phyloP scores from a whole-genome alignment of 208 protist genomes.

The Kentomonas sorsogonicus region DNA sequence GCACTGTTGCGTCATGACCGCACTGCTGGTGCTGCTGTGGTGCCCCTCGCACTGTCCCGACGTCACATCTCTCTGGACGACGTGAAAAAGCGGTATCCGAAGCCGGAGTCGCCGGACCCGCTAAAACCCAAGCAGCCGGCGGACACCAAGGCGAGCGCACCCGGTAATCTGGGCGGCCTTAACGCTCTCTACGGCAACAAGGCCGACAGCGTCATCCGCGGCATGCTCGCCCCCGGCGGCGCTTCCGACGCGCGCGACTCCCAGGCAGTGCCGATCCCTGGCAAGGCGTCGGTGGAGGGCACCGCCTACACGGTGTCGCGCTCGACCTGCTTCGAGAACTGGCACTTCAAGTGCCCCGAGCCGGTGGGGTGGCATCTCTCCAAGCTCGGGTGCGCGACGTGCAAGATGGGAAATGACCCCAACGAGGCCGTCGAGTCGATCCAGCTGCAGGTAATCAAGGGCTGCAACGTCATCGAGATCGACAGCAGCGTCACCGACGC shows the following conservation, averaged over 20 bases:
- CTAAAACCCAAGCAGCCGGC: background rate
- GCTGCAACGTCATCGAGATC: conserved; percentile 87
- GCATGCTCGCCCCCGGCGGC: conserved; percentile 80
- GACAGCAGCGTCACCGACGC: conserved; percentile 72
- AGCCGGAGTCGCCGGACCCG: too few species aligned
- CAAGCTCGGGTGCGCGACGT: conserved; percentile 73
- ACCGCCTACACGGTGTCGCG: conserved; percentile 76
- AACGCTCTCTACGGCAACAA: conserved; percentile 77
- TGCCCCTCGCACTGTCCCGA: too few species aligned
- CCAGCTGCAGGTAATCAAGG: conserved; percentile 87
- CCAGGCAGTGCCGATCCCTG: conserved; percentile 73
- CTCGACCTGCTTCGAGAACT: conserved; percentile 84
- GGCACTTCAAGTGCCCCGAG: conserved; percentile 53
- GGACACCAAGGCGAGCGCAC: conserved; percentile 9
- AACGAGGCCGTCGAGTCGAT: conserved; percentile 79
- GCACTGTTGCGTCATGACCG: too few species aligned
- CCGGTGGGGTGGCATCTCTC: conserved; percentile 82
- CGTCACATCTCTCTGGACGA: too few species aligned
- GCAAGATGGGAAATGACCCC: conserved; percentile 83
- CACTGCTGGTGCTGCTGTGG: too few species aligned
- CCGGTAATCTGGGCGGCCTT: conserved; percentile 22
- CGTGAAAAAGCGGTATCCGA: too few species aligned
- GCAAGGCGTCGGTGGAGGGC: conserved; percentile 58
- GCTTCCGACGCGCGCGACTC: conserved; percentile 72
- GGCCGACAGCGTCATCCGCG: conserved; percentile 68